phyloP scores from a whole-genome alignment of 78 protist genomes.

The Dictyostelium firmibasis region DNA sequence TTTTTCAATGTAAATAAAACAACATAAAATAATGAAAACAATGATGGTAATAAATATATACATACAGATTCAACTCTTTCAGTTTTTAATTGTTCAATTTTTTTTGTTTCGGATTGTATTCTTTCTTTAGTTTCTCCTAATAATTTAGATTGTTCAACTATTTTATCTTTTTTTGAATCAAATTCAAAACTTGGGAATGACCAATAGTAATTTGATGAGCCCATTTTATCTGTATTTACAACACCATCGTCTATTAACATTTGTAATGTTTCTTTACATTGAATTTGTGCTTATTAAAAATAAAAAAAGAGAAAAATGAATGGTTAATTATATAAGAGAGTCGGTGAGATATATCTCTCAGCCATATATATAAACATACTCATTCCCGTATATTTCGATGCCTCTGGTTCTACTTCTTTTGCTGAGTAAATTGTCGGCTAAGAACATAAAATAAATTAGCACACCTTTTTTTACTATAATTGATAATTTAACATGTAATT shows the following conservation, averaged over 20 bases:
- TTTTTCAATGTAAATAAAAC: not conserved
- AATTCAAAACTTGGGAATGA: slow-evolving; percentile 48
- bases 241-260: slow-evolving; percentile 38
- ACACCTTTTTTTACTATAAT: not conserved
- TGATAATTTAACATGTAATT: too few relatives aligned
- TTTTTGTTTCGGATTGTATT: slow-evolving; percentile 3
- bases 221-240: slow-evolving; percentile 59
- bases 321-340: not conserved
- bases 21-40: too few relatives aligned
- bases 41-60: too few relatives aligned
- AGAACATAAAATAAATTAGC: not conserved
- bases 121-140: slow-evolving; percentile 9
- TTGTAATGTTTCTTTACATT: slow-evolving; percentile 29
- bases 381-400: slow-evolving; percentile 1
- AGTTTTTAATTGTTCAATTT: not conserved
- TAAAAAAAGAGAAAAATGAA: not conserved
- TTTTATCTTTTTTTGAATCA: slow-evolving; percentile 18
- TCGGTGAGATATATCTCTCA: too few relatives aligned
- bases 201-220: slow-evolving; percentile 50
- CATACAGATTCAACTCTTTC: slow-evolving; percentile 35
- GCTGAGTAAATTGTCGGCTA: slow-evolving; percentile 30
- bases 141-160: not conserved
- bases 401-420: slow-evolving; percentile 35
- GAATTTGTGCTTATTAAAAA: not conserved
- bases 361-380: not conserved